Evolutionary conservation across 2,329 filamentous ascomycete genomes (phyloP), one percentile per base, ranked within the genome.

Genomic region (Beauveria bassiana): DNA sequence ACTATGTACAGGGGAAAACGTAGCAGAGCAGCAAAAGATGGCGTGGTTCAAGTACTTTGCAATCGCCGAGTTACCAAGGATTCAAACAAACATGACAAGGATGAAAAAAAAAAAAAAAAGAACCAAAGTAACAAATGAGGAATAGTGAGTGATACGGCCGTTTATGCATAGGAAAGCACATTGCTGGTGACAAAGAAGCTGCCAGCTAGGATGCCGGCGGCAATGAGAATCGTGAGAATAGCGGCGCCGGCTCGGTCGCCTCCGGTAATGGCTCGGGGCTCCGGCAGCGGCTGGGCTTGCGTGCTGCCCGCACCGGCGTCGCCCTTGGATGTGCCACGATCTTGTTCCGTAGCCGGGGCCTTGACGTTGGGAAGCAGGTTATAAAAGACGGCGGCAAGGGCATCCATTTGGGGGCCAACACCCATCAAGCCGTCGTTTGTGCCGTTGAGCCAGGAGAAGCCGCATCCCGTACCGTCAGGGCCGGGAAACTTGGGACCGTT

Each of bases 401-500:
- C 86, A 66, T 82, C 86, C 81, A 90, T 88, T 77, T 90, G 85
- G 71, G 88, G 79, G 47, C 88, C 87, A 9, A 90, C 86, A 59
- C 87, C 87, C 14, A 76, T 77, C 22, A 74, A 70, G 5, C 82
- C 83, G 68, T 90, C 88, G 67, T 83, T 90, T 2, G 66, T 70
- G 5, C 72, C 73, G 22, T 72, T 74, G 24, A 81, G 81, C 88
- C 88, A 91, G 59, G 77, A 77, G 68, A 87, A 84, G n/a, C 88
- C 87, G 70, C 88, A 91, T 8, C 83, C 82, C 26, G 84, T 85
- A 43, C 84, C 80, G 3, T 81, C 69, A 12, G 75, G 73, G 5
- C 86, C 87, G 22, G 72, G 75, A 71, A 77, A 86, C 4, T 72
- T 72, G 8, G 68, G 47, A 0, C 73, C 67, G 0, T 77, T 72